Evolutionary conservation across 1,284 basidiomycete genomes (phyloP).

Genomic region (Tausonia pullulans): DNA sequence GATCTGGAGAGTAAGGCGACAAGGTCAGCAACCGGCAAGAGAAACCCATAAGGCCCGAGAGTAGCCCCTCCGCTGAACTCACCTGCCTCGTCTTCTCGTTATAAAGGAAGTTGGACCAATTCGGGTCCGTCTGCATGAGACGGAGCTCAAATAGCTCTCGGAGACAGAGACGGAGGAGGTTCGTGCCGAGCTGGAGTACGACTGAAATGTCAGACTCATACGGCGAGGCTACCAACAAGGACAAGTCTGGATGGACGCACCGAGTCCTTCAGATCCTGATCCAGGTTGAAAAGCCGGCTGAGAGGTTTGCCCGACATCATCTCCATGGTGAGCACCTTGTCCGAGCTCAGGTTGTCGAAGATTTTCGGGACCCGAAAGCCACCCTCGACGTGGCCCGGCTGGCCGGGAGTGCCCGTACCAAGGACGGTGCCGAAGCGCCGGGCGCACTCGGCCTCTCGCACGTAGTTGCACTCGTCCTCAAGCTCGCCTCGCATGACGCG

Average conservation of each 20-base stretch:
- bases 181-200: slow-evolving; percentile 57
- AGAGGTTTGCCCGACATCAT: slow-evolving; percentile 71
- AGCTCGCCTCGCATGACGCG: slow-evolving; percentile 81
- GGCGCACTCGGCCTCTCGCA: slow-evolving; percentile 69
- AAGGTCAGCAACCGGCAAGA: not conserved
- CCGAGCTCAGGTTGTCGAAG: slow-evolving; percentile 59
- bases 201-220: not conserved
- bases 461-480: slow-evolving; percentile 90
- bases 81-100: slow-evolving; percentile 50
- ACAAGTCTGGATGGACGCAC: slow-evolving; percentile 34
- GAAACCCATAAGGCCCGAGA: no score
- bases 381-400: slow-evolving; percentile 16
- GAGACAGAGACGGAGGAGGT: slow-evolving; percentile 75
- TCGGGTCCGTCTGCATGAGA: slow-evolving; percentile 97
- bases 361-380: slow-evolving; percentile 80
- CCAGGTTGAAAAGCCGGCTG: slow-evolving; percentile 48
- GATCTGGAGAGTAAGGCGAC: slow-evolving; percentile 40
- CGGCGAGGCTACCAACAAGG: not conserved
- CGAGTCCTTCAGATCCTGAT: slow-evolving; percentile 59
- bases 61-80: not conserved
- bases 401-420: slow-evolving; percentile 39
- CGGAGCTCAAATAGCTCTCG: slow-evolving; percentile 83
- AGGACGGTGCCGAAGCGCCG: slow-evolving; percentile 51
- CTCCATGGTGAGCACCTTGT: slow-evolving; percentile 81
- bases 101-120: slow-evolving; percentile 97